phyloP scores from a whole-genome alignment of 2,329 filamentous ascomycete genomes.

The Rutstroemia sp. region DNA sequence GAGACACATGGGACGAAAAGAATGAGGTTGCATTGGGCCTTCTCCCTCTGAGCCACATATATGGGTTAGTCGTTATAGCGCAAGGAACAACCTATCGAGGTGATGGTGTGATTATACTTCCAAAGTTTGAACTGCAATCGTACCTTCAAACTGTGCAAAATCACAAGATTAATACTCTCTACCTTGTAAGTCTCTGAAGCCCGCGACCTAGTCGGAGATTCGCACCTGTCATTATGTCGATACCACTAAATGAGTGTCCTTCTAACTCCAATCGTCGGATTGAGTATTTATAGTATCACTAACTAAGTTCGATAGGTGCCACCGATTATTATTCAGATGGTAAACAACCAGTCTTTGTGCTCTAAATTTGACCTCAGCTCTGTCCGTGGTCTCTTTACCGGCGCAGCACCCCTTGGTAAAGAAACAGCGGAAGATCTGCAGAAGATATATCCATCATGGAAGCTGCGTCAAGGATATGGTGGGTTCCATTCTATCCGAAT shows the following conservation, averaged over 20 bases:
- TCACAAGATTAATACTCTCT: slow-evolving; percentile 61
- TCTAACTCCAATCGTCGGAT: too few relatives aligned
- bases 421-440: slow-evolving; percentile 62
- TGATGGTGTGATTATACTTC: slow-evolving; percentile 65
- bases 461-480: slow-evolving; percentile 66
- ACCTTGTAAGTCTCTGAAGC: slow-evolving; percentile 45
- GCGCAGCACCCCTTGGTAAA: slow-evolving; percentile 69
- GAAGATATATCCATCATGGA: slow-evolving; percentile 54
- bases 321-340: slow-evolving; percentile 72
- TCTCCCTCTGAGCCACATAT: slow-evolving; percentile 85
- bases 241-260: too few relatives aligned
- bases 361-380: slow-evolving; percentile 65
- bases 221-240: too few relatives aligned
- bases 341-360: slow-evolving; percentile 54
- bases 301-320: slow-evolving; percentile 47
- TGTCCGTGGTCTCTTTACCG: slow-evolving; percentile 59
- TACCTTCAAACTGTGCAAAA: slow-evolving; percentile 58
- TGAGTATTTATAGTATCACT: not conserved
- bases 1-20: slow-evolving; percentile 30
- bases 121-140: slow-evolving; percentile 65
- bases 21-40: slow-evolving; percentile 50
- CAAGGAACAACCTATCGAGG: slow-evolving; percentile 61
- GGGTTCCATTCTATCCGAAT: slow-evolving; percentile 13
- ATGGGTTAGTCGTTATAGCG: slow-evolving; percentile 64
- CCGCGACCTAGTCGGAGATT: too few relatives aligned